Conservation (phyloP, 805 yeast species). For the Candida mattraensis region DNA sequence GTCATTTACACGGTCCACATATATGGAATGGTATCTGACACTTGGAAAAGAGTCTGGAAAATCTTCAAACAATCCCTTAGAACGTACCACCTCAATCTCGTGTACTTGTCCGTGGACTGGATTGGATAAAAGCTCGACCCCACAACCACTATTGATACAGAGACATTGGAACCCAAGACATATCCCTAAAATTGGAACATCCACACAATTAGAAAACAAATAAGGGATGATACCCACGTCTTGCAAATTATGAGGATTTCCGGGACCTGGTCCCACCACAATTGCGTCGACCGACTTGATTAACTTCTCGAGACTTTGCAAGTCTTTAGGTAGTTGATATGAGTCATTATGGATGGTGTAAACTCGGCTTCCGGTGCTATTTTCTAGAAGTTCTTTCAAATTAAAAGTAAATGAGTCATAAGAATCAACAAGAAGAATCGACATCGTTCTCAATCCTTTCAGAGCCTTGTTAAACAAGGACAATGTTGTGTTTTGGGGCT, state of each 20-base stretch:
- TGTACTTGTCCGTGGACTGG: slow-evolving; percentile 89
- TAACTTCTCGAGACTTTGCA: slow-evolving; percentile 38
- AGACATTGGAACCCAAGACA: slow-evolving; percentile 92
- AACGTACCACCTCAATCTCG: slow-evolving; percentile 34
- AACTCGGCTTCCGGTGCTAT: slow-evolving; percentile 50
- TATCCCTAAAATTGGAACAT: slow-evolving; percentile 79
- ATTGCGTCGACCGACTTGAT: slow-evolving; percentile 66
- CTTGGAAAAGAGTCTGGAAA: slow-evolving; percentile 52
- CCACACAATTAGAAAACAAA: slow-evolving; percentile 41
- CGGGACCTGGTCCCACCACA: slow-evolving; percentile 97
- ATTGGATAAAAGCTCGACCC: slow-evolving; percentile 48
- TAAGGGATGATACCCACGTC: slow-evolving; percentile 75
- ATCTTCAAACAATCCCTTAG: slow-evolving; percentile 40
- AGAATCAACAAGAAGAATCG: slow-evolving; percentile 78
- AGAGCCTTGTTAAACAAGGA: neutral
- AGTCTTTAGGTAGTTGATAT: slow-evolving; percentile 33
- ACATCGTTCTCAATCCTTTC: too few relatives aligned
- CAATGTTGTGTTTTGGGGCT: slow-evolving; percentile 1
- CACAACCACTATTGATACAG: slow-evolving; percentile 58
- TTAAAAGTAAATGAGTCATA: slow-evolving; percentile 95
- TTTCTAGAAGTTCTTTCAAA: slow-evolving; percentile 59
- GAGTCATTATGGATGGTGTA: slow-evolving; percentile 65
- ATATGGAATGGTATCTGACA: slow-evolving; percentile 88
- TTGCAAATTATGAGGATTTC: slow-evolving; percentile 62
- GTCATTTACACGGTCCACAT: slow-evolving; percentile 37